Percentiles rank a stretch among this genome's conserved stretches.
These are phyloP conservation scores for Centrapalus pauciflorus DNA, from an alignment of 129 eudicot species.

Conservation along the genomic window DNA sequence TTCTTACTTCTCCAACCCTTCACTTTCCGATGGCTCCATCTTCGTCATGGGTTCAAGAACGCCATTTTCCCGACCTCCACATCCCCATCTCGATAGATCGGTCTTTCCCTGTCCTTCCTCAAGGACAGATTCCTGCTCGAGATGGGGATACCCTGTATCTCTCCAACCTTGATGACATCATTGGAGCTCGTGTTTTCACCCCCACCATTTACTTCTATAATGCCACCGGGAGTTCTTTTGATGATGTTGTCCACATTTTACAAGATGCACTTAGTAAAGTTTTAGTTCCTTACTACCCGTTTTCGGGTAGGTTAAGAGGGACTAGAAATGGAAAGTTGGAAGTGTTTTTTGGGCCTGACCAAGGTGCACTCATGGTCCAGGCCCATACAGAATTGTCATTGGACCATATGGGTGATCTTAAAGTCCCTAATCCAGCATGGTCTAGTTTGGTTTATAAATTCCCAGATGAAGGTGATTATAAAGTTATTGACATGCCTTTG, in stretches of 20 bases:
- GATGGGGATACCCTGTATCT: constrained; percentile 66
- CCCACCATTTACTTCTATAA: constrained; percentile 77
- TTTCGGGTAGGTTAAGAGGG: constrained; percentile 79
- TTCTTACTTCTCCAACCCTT: constrained; percentile 14
- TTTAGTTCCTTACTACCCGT: constrained; percentile 86
- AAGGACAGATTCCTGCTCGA: constrained; percentile 32
- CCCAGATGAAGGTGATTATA: constrained; percentile 70
- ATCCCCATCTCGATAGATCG: constrained; percentile 59
- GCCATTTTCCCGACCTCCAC: constrained; percentile 50
- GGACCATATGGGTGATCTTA: constrained; percentile 54
- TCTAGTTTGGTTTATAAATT: constrained; percentile 52
- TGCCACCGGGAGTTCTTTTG: constrained; percentile 13
- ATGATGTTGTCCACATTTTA: constrained; percentile 24
- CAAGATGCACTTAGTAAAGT: constrained; percentile 59
- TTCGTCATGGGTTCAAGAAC: constrained; percentile 60
- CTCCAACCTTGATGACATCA: constrained; percentile 90
- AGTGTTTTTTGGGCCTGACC: constrained; percentile 69
- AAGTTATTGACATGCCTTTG: constrained; percentile 82
- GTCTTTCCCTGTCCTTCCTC: constrained; percentile 39
- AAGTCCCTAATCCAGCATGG: constrained; percentile 88
- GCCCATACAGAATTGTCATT: constrained; percentile 57
- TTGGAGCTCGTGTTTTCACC: constrained; percentile 82
- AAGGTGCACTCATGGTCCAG: constrained; percentile 68
- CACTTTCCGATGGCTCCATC: constrained; percentile 47
- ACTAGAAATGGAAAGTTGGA: constrained; percentile 63